A percentile compares a stretch with the other conserved stretches of the same genome.
Conservation (phyloP, 2,329 filamentous ascomycete species). For the Arthrobotrys sphaeroides region DNA sequence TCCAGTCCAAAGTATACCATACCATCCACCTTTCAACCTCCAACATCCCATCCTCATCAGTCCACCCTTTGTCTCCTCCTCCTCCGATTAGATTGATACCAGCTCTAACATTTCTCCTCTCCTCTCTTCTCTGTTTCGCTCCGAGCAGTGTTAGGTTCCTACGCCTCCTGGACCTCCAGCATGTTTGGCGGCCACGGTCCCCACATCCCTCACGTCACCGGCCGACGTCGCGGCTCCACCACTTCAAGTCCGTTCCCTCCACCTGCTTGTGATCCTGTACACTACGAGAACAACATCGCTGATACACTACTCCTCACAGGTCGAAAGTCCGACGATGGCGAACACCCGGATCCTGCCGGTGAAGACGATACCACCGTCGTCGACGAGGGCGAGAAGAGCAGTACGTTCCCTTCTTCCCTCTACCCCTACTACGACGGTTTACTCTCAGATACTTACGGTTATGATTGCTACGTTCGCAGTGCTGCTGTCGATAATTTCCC, state of each 20-base stretch:
- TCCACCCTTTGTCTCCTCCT: neutral
- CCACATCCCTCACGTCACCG: constrained; percentile 51
- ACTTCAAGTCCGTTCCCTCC: constrained; percentile 28
- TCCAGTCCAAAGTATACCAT: constrained; percentile 7
- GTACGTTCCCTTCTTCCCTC: constrained; percentile 34
- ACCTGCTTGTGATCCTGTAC: neutral
- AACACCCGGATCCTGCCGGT: constrained; percentile 52
- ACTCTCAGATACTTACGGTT: neutral
- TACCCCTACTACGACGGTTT: too few relatives aligned
- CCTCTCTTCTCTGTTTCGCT: neutral
- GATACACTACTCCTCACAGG: constrained; percentile 29
- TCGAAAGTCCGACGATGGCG: constrained; percentile 55
- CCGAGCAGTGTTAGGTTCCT: constrained; percentile 46
- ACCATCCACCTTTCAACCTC: neutral
- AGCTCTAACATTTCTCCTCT: neutral
- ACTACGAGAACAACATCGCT: too few relatives aligned
- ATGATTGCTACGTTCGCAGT: constrained; percentile 74
- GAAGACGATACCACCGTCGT: constrained; percentile 58
- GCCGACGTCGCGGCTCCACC: constrained; percentile 42
- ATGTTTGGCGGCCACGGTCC: constrained; percentile 54
- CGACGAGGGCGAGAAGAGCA: constrained; percentile 58
- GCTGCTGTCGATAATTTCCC: constrained; percentile 95
- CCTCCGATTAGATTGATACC: too few relatives aligned
- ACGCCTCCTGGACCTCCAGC: constrained; percentile 48
- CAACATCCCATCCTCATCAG: neutral